phyloP scores from a whole-genome alignment of 2,329 filamentous ascomycete species.

The Nigrospora sphaerica region DNA sequence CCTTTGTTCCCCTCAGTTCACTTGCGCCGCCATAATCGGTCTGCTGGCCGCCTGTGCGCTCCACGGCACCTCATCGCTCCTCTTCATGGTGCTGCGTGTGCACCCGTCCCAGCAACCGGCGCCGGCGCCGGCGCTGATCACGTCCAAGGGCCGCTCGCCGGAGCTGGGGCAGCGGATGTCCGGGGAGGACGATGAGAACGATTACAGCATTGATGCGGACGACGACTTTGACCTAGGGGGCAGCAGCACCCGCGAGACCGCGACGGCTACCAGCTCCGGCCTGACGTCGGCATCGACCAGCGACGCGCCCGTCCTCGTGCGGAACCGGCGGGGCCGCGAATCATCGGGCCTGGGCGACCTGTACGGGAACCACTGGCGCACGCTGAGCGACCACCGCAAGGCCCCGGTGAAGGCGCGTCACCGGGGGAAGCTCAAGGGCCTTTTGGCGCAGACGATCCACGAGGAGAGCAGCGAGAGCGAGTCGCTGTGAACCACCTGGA shows the following conservation, averaged over 20 bases:
- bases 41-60: constrained; percentile 15
- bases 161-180: not conserved
- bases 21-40: constrained; percentile 20
- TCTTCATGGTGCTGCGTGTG: constrained; percentile 19
- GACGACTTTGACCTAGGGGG: not conserved
- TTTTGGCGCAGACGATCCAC: constrained; percentile 61
- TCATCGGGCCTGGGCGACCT: constrained; percentile 4
- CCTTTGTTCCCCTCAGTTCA: constrained; percentile 11
- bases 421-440: constrained; percentile 34
- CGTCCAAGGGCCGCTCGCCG: constrained; percentile 1
- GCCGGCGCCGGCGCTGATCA: constrained; percentile 6
- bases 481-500: constrained; percentile 9
- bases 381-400: constrained; percentile 8
- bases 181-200: constrained; percentile 3
- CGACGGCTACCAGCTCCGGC: not conserved
- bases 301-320: not conserved
- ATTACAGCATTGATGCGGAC: not conserved
- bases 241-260: not conserved
- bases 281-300: not conserved
- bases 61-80: constrained; percentile 18
- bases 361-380: constrained; percentile 18
- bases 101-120: constrained; percentile 10
- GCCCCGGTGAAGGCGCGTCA: constrained; percentile 15
- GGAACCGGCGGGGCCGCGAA: not conserved
- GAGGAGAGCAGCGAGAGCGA: constrained; percentile 63